Conservation (phyloP, 2,329 filamentous ascomycete genomes). For the Dactylella cylindrospora region DNA sequence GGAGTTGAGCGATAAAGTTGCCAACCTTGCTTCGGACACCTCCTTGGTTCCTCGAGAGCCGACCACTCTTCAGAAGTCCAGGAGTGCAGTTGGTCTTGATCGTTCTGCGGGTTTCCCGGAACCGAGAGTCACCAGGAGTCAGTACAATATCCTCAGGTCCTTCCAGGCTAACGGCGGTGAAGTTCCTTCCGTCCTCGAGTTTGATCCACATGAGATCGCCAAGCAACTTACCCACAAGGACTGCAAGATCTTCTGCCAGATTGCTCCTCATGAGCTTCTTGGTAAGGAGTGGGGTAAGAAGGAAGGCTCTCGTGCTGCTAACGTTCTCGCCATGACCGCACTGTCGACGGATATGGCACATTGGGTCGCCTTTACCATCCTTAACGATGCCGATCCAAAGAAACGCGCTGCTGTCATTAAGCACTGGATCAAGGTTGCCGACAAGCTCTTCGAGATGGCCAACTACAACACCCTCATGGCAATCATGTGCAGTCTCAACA, state of each 20-base stretch:
- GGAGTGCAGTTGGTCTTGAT: slow-evolving; percentile 25
- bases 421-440: slow-evolving; percentile 95
- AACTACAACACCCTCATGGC: slow-evolving; percentile 98
- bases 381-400: slow-evolving; percentile 85
- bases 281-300: slow-evolving; percentile 94
- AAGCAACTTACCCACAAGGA: slow-evolving; percentile 91
- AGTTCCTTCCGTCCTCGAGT: slow-evolving; percentile 76
- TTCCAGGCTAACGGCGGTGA: slow-evolving; percentile 70
- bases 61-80: slow-evolving; percentile 68
- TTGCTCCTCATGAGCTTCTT: slow-evolving; percentile 86
- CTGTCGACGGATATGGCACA: slow-evolving; percentile 91
- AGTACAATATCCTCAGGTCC: slow-evolving; percentile 68
- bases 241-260: slow-evolving; percentile 85
- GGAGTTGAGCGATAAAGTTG: slow-evolving; percentile 78
- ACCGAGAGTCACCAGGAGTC: slow-evolving; percentile 72
- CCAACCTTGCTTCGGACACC: slow-evolving; percentile 62
- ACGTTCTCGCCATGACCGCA: slow-evolving; percentile 90
- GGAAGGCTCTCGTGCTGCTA: slow-evolving; percentile 72
- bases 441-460: slow-evolving; percentile 81
- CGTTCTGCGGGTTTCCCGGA: slow-evolving; percentile 59
- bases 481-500: slow-evolving; percentile 91
- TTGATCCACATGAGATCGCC: slow-evolving; percentile 86
- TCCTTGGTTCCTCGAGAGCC: slow-evolving; percentile 80
- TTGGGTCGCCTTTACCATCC: slow-evolving; percentile 86
- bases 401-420: slow-evolving; percentile 88